Evolutionary conservation across 2,329 filamentous ascomycete species (phyloP), one percentile per base, ranked within the genome.

Genomic region (Didymella sp.): DNA sequence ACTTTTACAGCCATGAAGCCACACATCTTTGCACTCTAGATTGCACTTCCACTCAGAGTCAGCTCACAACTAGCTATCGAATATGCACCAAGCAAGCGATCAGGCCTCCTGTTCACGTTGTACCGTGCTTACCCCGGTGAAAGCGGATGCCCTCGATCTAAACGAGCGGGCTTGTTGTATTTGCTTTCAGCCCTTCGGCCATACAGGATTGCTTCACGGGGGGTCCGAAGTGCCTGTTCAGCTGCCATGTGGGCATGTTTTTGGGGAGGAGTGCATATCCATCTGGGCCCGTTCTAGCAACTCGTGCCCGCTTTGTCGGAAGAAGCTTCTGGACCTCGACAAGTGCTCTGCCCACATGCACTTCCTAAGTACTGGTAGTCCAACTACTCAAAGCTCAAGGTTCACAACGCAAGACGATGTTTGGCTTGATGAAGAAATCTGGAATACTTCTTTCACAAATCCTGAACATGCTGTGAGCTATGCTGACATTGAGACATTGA

Each of bases 221-320:
- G 48, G 45, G 45, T 31, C 56, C 17, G 60, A 67, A 37, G 22
- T 44, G n/a, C 58, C 59, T 24, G 30, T 59, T 17, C 50, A 61
- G 31, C 60, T 63, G 17, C 28, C 35, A 13, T 65, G 56, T 49
- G 49, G 61, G 9, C 64, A 67, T 55, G 41, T 60, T 37, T 64
- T 64, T 51, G 64, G 63, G n/a, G 35, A 28, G 19, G 49, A 37
- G 15, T 65, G 59, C 46, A 59, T 65, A 19, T 15, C 41, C 13
- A 59, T 28, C 17, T 68, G 60, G 65, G 51, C 37, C 7, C 22
- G 21, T 8, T 37, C 25, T 9, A 58, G 49, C 22, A 53, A 50
- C 24, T 61, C 65, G 25, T 68, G 62, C 37, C 62, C 60, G 8
- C 47, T 63, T 17, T 68, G 63, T 40, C 59, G 62, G 30, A 21